Evolutionary conservation across 2,329 filamentous ascomycete species (phyloP).

Genomic region (Hysterium pulicare): DNA sequence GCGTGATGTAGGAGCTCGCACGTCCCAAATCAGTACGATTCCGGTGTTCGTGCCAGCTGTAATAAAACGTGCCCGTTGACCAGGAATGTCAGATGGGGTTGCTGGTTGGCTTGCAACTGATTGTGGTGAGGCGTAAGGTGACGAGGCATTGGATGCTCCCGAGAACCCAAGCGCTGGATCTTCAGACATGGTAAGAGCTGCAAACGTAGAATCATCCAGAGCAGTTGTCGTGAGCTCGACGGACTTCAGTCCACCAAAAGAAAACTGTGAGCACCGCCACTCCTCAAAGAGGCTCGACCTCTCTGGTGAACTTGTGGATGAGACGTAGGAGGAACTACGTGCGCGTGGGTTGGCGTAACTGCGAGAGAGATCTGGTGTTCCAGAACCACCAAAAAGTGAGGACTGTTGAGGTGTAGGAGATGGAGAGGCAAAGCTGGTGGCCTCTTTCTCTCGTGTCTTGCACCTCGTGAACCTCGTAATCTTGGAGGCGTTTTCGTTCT

Average conservation of each 20-base stretch:
- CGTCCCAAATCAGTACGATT: slow-evolving; percentile 78
- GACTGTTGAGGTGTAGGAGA: slow-evolving; percentile 16
- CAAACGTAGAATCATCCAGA: slow-evolving; percentile 71
- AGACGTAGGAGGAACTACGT: slow-evolving; percentile 31
- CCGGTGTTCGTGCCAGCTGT: slow-evolving; percentile 78
- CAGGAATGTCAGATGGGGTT: slow-evolving; percentile 66
- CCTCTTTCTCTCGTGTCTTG: slow-evolving; percentile 36
- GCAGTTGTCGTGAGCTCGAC: slow-evolving; percentile 66
- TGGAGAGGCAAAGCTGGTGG: slow-evolving; percentile 15
- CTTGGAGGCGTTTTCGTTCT: slow-evolving; percentile 52
- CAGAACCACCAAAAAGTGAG: slow-evolving; percentile 53
- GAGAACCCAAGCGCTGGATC: slow-evolving; percentile 68
- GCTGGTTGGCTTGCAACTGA: slow-evolving; percentile 45
- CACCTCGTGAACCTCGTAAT: slow-evolving; percentile 59
- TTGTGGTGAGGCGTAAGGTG: slow-evolving; percentile 52
- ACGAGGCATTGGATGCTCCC: slow-evolving; percentile 52
- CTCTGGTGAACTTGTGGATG: slow-evolving; percentile 37
- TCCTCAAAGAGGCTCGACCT: slow-evolving; percentile 49
- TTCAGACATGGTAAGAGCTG: slow-evolving; percentile 69
- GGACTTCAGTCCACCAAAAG: slow-evolving; percentile 58
- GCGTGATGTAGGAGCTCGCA: slow-evolving; percentile 61
- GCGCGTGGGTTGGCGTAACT: slow-evolving; percentile 15
- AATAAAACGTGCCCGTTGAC: slow-evolving; percentile 76
- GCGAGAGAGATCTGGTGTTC: slow-evolving; percentile 28
- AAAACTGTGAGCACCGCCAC: slow-evolving; percentile 63